Conservation (phyloP, 2,329 filamentous ascomycete genomes). For the Akanthomyces uredinophilus region DNA sequence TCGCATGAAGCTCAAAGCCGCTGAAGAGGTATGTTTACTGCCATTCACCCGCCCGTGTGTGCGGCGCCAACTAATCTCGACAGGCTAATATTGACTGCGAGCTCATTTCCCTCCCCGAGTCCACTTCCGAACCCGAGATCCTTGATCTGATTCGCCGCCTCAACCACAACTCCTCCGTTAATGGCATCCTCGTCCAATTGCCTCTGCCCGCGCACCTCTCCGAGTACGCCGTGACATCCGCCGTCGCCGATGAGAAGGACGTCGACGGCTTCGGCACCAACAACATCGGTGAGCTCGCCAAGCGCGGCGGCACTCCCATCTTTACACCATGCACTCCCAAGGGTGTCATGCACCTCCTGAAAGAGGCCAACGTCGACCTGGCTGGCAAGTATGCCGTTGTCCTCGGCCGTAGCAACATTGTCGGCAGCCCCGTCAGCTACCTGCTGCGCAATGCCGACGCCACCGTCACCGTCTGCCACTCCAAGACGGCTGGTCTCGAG, state of each 20-base stretch:
- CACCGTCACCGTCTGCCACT: slow-evolving; percentile 95
- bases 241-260: slow-evolving; percentile 90
- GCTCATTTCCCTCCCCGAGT: slow-evolving; percentile 75
- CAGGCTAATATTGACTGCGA: slow-evolving; percentile 87
- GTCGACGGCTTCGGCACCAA: slow-evolving; percentile 92
- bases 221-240: slow-evolving; percentile 84
- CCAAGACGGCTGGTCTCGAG: slow-evolving; percentile 69
- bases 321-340: slow-evolving; percentile 96
- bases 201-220: slow-evolving; percentile 85
- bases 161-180: slow-evolving; percentile 81
- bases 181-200: slow-evolving; percentile 91
- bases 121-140: slow-evolving; percentile 78
- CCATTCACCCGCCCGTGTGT: background rate
- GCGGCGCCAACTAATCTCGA: background rate
- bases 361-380: slow-evolving; percentile 77
- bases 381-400: slow-evolving; percentile 92
- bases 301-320: slow-evolving; percentile 81
- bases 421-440: slow-evolving; percentile 94
- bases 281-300: slow-evolving; percentile 96
- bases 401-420: slow-evolving; percentile 91
- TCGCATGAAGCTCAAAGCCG: slow-evolving; percentile 98
- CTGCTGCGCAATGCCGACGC: slow-evolving; percentile 92
- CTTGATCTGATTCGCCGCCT: slow-evolving; percentile 73
- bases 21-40: slow-evolving; percentile 63
- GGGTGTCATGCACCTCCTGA: slow-evolving; percentile 88